A percentile compares a stretch with the other conserved stretches of the same genome.
Evolutionary conservation across 345 rosid species (phyloP).

Genomic region (Brassica juncea): DNA sequence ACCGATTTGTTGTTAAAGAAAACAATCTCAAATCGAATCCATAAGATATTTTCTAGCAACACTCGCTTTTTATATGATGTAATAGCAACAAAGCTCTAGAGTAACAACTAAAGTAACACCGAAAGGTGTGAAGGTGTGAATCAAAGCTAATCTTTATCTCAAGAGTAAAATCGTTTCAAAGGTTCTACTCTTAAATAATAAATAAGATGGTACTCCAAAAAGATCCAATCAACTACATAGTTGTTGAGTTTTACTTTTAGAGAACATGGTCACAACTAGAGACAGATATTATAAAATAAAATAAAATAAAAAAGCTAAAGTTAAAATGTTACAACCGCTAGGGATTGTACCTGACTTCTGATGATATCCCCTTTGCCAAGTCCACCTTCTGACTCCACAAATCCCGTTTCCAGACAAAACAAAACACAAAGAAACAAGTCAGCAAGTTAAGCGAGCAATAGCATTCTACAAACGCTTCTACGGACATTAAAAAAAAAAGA

Average conservation of each 20-base stretch:
- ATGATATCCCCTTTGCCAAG: neutral
- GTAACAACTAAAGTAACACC: too few species aligned
- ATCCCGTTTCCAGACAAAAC: neutral
- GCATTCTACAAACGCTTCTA: neutral
- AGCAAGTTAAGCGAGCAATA: neutral
- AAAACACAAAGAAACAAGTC: neutral
- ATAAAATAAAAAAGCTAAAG: neutral
- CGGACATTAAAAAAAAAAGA: neutral
- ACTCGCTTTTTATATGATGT: too few species aligned
- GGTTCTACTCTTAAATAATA: neutral
- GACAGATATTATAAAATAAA: neutral
- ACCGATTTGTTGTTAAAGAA: too few species aligned
- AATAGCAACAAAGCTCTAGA: too few species aligned
- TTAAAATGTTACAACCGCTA: neutral
- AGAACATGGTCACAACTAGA: neutral
- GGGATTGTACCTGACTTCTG: neutral
- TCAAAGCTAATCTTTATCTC: neutral
- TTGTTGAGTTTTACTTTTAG: neutral
- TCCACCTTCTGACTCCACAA: neutral
- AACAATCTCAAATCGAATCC: too few species aligned
- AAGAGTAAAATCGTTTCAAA: neutral
- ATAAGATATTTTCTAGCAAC: too few species aligned
- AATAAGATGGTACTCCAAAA: neutral
- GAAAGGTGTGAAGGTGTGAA: too few species aligned
- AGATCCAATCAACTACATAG: neutral